Conservation (phyloP, 306 rosid species). For the Acmispon strigosus region DNA sequence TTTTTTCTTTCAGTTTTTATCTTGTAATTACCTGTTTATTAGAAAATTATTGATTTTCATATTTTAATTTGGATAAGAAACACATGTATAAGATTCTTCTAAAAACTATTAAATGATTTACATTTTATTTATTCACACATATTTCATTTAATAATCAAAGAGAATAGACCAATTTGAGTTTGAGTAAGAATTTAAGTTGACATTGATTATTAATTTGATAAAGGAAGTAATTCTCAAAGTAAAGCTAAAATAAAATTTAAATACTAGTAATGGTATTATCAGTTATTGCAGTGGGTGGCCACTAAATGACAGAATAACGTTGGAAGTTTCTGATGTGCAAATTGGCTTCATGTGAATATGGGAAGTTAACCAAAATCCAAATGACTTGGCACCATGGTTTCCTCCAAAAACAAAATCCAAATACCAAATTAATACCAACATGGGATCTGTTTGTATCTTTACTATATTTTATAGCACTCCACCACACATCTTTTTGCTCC, state of each 20-base stretch:
- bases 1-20: too few relatives aligned
- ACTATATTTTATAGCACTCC: neutral
- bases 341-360: constrained; percentile 19
- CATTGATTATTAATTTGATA: too few relatives aligned
- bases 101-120: too few relatives aligned
- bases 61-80: too few relatives aligned
- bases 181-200: too few relatives aligned
- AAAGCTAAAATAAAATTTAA: neutral
- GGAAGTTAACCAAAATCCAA: constrained; percentile 10
- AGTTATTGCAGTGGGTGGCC: constrained; percentile 17
- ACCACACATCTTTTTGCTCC: neutral
- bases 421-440: constrained; percentile 10
- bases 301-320: constrained; percentile 3
- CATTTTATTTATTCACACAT: too few relatives aligned
- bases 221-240: neutral
- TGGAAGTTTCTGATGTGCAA: neutral
- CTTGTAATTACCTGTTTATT: too few relatives aligned
- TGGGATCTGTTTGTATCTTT: neutral
- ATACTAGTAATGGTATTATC: neutral
- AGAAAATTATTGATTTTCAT: too few relatives aligned
- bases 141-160: too few relatives aligned
- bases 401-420: constrained; percentile 18
- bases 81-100: too few relatives aligned
- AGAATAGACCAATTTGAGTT: neutral
- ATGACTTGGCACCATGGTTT: neutral